Conservation (phyloP, 805 yeast species). For the Spathaspora girioi region DNA sequence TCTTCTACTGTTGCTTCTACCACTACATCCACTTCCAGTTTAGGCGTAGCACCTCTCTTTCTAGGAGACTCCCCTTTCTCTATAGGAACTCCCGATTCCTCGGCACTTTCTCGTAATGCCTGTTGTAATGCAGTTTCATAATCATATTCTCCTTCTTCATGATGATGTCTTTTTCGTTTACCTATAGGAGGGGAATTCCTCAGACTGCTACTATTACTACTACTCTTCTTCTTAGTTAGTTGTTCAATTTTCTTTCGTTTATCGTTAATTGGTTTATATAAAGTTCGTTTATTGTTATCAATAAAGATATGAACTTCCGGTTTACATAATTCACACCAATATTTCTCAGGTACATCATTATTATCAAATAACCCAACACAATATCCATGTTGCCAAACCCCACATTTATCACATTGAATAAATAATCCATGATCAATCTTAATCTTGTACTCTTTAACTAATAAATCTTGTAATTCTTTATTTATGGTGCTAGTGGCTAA, state of each 20-base stretch:
- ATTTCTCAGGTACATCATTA: slow-evolving; percentile 82
- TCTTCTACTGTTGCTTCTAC: slow-evolving; percentile 5
- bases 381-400: slow-evolving; percentile 96
- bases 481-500: slow-evolving; percentile 21
- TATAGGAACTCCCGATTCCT: slow-evolving; percentile 23
- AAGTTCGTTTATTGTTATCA: slow-evolving; percentile 26
- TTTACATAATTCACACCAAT: slow-evolving; percentile 90
- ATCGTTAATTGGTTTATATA: slow-evolving; percentile 41
- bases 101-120: slow-evolving; percentile 56
- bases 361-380: slow-evolving; percentile 84
- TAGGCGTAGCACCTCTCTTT: background rate
- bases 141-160: slow-evolving; percentile 29
- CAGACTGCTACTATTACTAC: background rate
- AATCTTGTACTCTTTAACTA: slow-evolving; percentile 30
- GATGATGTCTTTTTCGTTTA: slow-evolving; percentile 31
- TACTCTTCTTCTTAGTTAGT: slow-evolving; percentile 10
- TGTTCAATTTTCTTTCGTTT: slow-evolving; percentile 30
- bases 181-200: slow-evolving; percentile 3
- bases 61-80: slow-evolving; percentile 3
- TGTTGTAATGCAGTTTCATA: slow-evolving; percentile 42
- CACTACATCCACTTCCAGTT: background rate
- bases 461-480: slow-evolving; percentile 19
- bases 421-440: slow-evolving; percentile 57
- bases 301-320: slow-evolving; percentile 74
- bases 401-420: slow-evolving; percentile 85